phyloP scores from a whole-genome alignment of 2,329 filamentous ascomycete species.

The Calonectria montana region DNA sequence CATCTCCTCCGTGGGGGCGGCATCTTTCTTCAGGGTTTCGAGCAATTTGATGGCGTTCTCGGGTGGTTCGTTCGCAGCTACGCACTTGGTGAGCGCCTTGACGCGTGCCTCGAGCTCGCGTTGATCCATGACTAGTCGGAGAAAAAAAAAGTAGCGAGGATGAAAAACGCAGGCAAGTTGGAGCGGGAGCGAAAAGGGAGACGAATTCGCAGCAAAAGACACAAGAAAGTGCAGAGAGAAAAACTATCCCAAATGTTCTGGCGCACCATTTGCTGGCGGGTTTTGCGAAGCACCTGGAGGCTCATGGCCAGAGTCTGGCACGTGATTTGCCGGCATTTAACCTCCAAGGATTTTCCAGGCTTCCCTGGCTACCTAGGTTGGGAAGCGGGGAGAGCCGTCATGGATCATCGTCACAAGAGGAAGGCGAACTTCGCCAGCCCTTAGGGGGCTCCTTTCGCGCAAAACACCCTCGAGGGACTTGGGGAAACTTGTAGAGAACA shows the following conservation, averaged over 20 bases:
- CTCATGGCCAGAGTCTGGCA: slow-evolving; percentile 9
- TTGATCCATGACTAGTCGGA: slow-evolving; percentile 71
- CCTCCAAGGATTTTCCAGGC: neutral
- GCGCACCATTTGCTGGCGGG: slow-evolving; percentile 25
- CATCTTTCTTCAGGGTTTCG: slow-evolving; percentile 81
- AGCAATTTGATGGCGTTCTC: slow-evolving; percentile 79
- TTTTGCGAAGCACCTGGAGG: slow-evolving; percentile 9
- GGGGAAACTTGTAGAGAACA: too few relatives aligned
- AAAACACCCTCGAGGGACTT: too few relatives aligned
- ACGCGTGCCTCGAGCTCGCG: slow-evolving; percentile 84
- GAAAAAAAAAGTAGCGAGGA: neutral
- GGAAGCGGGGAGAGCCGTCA: slow-evolving; percentile 2
- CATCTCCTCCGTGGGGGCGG: slow-evolving; percentile 88
- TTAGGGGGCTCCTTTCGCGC: too few relatives aligned
- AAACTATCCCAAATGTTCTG: slow-evolving; percentile 10
- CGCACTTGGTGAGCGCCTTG: slow-evolving; percentile 83
- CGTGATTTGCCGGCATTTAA: slow-evolving; percentile 21
- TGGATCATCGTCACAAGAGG: neutral
- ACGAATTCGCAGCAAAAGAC: neutral
- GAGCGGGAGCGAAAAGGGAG: neutral
- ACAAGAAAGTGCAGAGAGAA: neutral
- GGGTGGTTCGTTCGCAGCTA: slow-evolving; percentile 78
- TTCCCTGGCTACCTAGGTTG: neutral
- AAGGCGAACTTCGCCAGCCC: too few relatives aligned
- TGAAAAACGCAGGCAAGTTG: neutral